Evolutionary conservation across 179 eudicot species (phyloP).

Genomic region (Nepenthes alata): DNA sequence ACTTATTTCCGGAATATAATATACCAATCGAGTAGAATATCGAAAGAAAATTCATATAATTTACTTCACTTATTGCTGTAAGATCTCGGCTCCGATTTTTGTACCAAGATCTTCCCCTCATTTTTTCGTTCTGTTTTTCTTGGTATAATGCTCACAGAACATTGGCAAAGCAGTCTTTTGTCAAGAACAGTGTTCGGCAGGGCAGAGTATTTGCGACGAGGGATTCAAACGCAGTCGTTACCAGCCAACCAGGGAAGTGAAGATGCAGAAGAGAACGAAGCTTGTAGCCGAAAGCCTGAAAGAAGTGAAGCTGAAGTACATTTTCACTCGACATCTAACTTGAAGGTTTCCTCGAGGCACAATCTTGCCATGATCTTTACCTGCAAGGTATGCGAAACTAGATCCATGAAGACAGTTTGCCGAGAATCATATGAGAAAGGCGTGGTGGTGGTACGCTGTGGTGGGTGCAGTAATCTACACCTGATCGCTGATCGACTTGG

Average conservation of each 20-base stretch:
- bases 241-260: constrained; percentile 10
- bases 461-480: constrained; percentile 76
- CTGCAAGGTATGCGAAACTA: constrained; percentile 76
- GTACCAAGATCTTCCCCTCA: too few relatives aligned
- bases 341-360: constrained; percentile 60
- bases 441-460: constrained; percentile 76
- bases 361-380: constrained; percentile 84
- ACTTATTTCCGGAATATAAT: too few relatives aligned
- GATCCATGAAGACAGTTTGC: constrained; percentile 64
- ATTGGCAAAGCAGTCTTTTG: neutral
- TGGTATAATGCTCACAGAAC: too few relatives aligned
- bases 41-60: too few relatives aligned
- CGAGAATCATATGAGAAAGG: constrained; percentile 89
- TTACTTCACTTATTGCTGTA: too few relatives aligned
- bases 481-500: constrained; percentile 77
- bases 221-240: constrained; percentile 30
- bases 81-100: too few relatives aligned
- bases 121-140: too few relatives aligned
- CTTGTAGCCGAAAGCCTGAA: constrained; percentile 12
- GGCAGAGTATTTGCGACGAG: constrained; percentile 16
- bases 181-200: constrained; percentile 12
- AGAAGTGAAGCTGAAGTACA: constrained; percentile 8
- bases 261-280: constrained; percentile 16
- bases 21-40: too few relatives aligned
- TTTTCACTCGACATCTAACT: constrained; percentile 23